These are phyloP conservation scores for Epichloe sibirici DNA, from an alignment of 2,329 filamentous ascomycete genomes.

Conservation along the genomic window DNA sequence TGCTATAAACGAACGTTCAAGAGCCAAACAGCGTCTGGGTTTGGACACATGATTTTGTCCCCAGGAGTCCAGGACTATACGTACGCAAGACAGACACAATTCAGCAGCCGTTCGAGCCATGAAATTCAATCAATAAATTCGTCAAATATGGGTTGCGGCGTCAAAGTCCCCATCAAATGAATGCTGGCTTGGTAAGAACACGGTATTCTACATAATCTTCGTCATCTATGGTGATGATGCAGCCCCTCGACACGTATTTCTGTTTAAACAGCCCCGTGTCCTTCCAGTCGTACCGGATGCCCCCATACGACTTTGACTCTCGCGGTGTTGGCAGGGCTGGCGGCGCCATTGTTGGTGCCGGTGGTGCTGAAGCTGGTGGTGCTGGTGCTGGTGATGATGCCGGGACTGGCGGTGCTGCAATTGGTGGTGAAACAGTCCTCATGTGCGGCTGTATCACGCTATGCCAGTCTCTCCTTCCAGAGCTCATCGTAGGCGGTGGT, in stretches of 20 bases:
- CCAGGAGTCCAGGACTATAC: no score
- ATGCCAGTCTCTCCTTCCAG: neutral
- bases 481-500: neutral
- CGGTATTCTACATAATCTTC: constrained; percentile 3
- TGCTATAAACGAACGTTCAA: no score
- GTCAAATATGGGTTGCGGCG: no score
- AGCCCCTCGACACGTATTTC: neutral
- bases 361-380: neutral
- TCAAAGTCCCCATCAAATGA: neutral
- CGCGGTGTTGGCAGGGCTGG: neutral
- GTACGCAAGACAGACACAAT: no score
- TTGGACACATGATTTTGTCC: no score
- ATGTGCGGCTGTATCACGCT: constrained; percentile 1
- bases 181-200: constrained; percentile 1
- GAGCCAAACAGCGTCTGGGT: no score
- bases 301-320: neutral
- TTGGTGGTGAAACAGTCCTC: neutral
- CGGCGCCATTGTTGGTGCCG: neutral
- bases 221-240: constrained; percentile 2
- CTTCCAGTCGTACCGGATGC: constrained; percentile 1
- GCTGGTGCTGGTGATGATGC: neutral
- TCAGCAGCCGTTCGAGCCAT: neutral
- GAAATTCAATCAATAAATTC: neutral
- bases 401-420: neutral
- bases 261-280: neutral